Percentiles rank a stretch among this genome's conserved stretches.
phyloP scores from a whole-genome alignment of 768 basidiomycete species.

The Lanmaoa pseudosensibilis region DNA sequence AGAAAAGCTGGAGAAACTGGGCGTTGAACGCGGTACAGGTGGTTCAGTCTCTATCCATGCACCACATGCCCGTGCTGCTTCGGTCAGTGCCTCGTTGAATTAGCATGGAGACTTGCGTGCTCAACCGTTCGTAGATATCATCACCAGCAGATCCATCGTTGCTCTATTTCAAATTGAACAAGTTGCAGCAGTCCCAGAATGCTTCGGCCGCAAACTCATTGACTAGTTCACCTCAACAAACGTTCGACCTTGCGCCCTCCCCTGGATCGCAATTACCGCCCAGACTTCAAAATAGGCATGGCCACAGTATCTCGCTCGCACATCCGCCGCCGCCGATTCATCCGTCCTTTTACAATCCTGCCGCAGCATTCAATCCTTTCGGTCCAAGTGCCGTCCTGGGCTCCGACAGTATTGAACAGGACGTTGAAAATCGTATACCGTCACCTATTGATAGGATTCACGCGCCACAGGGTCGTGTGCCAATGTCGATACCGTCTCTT shows the following conservation, averaged over 20 bases:
- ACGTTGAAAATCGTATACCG: conserved; percentile 21
- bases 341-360: conserved; percentile 37
- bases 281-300: conserved; percentile 58
- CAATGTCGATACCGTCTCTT: conserved; percentile 45
- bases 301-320: conserved; percentile 72
- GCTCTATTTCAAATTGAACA: conserved; percentile 79
- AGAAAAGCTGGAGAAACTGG: conserved; percentile 76
- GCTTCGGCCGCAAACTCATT: conserved; percentile 52
- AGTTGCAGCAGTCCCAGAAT: conserved; percentile 71
- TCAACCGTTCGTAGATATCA: conserved; percentile 58
- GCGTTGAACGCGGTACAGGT: conserved; percentile 64
- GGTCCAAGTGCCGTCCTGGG: conserved; percentile 56
- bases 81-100: conserved; percentile 51
- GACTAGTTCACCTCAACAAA: conserved; percentile 64
- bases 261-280: conserved; percentile 40
- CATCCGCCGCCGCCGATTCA: conserved; percentile 45
- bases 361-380: conserved; percentile 61
- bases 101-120: conserved; percentile 15
- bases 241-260: conserved; percentile 53
- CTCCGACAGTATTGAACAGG: conserved; percentile 45
- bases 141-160: conserved; percentile 88
- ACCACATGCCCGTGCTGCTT: conserved; percentile 80
- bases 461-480: conserved; percentile 58
- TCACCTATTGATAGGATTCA: conserved; percentile 38
- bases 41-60: conserved; percentile 61